phyloP scores from a whole-genome alignment of 768 basidiomycete species.

The Polyporus arcularius region DNA sequence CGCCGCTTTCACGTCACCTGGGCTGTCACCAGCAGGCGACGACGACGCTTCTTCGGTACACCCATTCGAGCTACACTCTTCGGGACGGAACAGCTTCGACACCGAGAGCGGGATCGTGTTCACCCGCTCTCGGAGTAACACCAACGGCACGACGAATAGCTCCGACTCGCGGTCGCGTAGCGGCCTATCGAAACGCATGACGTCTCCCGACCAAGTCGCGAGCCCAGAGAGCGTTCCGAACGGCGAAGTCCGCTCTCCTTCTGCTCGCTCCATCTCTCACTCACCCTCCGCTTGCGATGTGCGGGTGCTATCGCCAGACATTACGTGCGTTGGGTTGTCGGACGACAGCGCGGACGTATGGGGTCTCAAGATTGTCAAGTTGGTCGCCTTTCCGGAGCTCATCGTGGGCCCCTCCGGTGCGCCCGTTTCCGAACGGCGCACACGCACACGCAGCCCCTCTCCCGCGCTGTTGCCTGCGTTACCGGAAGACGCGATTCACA shows the following conservation, averaged over 20 bases:
- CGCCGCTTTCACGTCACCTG: slow-evolving; percentile 29
- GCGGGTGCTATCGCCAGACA: slow-evolving; percentile 62
- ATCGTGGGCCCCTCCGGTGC: slow-evolving; percentile 35
- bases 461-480: slow-evolving; percentile 7
- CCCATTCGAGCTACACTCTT: slow-evolving; percentile 35
- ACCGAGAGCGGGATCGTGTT: slow-evolving; percentile 45
- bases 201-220: background rate
- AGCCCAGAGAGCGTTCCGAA: background rate
- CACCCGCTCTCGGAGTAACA: slow-evolving; percentile 47
- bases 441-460: background rate
- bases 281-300: slow-evolving; percentile 64
- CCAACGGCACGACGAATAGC: slow-evolving; percentile 33
- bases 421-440: background rate
- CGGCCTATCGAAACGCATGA: background rate
- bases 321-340: slow-evolving; percentile 75
- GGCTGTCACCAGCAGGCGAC: slow-evolving; percentile 24
- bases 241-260: slow-evolving; percentile 11
- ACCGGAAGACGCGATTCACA: slow-evolving; percentile 11
- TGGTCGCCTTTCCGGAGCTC: slow-evolving; percentile 75
- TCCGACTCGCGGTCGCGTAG: slow-evolving; percentile 14
- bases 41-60: slow-evolving; percentile 19
- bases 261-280: slow-evolving; percentile 43
- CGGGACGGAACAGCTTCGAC: slow-evolving; percentile 22
- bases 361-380: slow-evolving; percentile 76
- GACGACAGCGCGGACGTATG: slow-evolving; percentile 70